Evolutionary conservation across 129 eudicot genomes (phyloP), one percentile per base, ranked within the genome.

Genomic region (Artemisia tridentata): DNA sequence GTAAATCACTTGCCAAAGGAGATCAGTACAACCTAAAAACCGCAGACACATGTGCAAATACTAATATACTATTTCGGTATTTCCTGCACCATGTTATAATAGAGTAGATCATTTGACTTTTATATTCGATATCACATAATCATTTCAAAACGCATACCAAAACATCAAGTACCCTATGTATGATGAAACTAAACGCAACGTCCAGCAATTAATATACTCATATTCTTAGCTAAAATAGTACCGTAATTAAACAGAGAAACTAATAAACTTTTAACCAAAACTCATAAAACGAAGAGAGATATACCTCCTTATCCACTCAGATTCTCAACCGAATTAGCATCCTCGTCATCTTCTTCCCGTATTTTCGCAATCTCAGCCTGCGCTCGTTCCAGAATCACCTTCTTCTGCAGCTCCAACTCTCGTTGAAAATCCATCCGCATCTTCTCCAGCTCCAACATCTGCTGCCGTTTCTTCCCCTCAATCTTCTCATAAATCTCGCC

Each of bases 401-500:
- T 90, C 84, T 90, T 95, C 77, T 95, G 96, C 75, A 85, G 43
- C 88, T 95, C 99, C 85, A 95, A 58, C 11, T 90, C 97, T 29
- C 83, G 81, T 68, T 87, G 96, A 78, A 90, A 87, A 78, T 86
- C 97, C 86, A 75, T 82, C 50, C 96, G 86, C 96, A 90, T 87
- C 66, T 74, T 85, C 91, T 95, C 97, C 71, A 95, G 77, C 67
- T 90, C 99, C 91, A 90, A 41, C 91, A 88, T 87, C 72, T 90
- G 97, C 46, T 82, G 82, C 77, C 92, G 87, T 86, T 89, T 93
- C 45, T 84, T 85, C 77, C 80, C 82, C 83, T 87, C 96, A 75
- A 93, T 86, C 91, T 89, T 89, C 78, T 93, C 97, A 77, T 89
- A 89, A 18, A 93, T 82, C 71, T 84, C 88, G 46, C 99, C 96